These are phyloP conservation scores for Juglanconis sp. DNA, from an alignment of 2,329 filamentous ascomycete species.

Conservation along the genomic window DNA sequence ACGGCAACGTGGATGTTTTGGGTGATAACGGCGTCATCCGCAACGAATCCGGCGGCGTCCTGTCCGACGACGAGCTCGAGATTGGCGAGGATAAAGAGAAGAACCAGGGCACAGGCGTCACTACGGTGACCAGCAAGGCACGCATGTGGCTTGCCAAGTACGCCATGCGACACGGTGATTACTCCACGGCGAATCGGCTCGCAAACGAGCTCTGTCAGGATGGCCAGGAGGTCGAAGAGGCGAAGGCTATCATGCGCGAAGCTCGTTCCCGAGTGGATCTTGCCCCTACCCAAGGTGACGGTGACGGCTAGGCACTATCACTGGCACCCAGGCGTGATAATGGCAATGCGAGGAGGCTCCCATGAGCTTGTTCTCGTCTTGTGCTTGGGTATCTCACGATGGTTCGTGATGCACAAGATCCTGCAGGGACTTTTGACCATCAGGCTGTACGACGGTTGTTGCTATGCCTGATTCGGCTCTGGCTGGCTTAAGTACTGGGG, in stretches of 20 bases:
- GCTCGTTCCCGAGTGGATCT: conserved; percentile 71
- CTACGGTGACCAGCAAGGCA: conserved; percentile 85
- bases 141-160: conserved; percentile 88
- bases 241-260: conserved; percentile 87
- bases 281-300: conserved; percentile 13
- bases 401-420: neutral
- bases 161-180: conserved; percentile 74
- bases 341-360: neutral
- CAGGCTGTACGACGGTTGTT: neutral
- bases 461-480: neutral
- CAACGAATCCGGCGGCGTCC: conserved; percentile 36
- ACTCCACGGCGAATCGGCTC: conserved; percentile 71
- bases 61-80: conserved; percentile 35
- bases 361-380: neutral
- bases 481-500: neutral
- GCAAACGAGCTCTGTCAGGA: conserved; percentile 93
- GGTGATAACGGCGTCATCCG: conserved; percentile 51
- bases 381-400: neutral
- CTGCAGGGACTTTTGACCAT: neutral
- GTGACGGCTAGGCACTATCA: conserved; percentile 20
- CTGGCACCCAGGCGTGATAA: neutral
- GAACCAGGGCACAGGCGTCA: conserved; percentile 73
- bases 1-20: conserved; percentile 45
- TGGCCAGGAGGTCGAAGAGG: conserved; percentile 93
- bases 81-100: conserved; percentile 36